Conservation (phyloP, 2,329 filamentous ascomycete species). For the Ophiostoma sp. region DNA sequence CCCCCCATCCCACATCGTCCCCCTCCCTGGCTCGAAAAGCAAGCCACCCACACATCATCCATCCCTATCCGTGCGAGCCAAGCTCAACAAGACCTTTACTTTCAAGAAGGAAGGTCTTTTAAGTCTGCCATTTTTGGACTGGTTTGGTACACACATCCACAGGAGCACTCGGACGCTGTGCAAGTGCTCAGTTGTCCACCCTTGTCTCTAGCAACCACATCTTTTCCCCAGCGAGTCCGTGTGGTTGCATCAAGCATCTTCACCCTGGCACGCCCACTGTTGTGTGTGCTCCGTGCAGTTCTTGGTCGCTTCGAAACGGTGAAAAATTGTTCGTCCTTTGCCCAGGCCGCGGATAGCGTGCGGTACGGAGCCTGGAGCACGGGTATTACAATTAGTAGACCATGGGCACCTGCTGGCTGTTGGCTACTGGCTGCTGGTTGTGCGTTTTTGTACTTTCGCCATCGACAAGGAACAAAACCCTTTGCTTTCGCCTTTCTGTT, state of each 20-base stretch:
- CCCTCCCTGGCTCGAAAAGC: background rate
- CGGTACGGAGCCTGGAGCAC: slow-evolving; percentile 12
- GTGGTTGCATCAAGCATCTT: slow-evolving; percentile 25
- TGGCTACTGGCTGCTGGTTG: no score
- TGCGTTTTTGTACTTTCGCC: background rate
- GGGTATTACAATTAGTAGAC: slow-evolving; percentile 5
- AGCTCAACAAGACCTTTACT: background rate
- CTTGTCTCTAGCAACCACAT: background rate
- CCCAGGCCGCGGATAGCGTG: slow-evolving; percentile 6
- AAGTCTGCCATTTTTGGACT: background rate
- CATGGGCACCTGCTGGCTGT: background rate
- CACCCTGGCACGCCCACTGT: slow-evolving; percentile 7
- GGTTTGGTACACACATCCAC: background rate
- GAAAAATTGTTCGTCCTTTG: background rate
- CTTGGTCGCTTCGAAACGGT: background rate
- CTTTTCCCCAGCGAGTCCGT: slow-evolving; percentile 19
- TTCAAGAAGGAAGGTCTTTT: background rate
- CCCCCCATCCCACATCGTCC: background rate
- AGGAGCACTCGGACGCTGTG: background rate
- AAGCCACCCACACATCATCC: background rate
- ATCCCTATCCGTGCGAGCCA: background rate
- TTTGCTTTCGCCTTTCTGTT: background rate
- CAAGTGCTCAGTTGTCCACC: background rate
- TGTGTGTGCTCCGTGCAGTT: background rate
- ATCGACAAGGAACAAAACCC: background rate